phyloP scores from a whole-genome alignment of 371 early-diverging fungal genomes.

The Gilbertella persicaria region DNA sequence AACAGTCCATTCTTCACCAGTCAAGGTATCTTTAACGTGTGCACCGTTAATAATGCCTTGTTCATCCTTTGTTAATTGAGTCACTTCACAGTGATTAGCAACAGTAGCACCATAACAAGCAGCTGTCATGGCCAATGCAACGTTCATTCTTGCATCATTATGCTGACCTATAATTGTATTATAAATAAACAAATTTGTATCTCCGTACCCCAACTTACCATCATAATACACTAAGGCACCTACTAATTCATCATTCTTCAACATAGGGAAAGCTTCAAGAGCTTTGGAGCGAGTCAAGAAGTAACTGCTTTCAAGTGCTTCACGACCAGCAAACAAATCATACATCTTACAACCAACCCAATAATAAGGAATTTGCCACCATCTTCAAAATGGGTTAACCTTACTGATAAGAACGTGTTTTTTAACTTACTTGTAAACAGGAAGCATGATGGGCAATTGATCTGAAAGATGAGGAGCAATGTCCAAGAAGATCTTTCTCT shows the following conservation, averaged over 20 bases:
- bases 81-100: conserved; percentile 95
- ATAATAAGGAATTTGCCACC: conserved; percentile 97
- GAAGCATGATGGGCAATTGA: conserved; percentile 95
- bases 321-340: conserved; percentile 91
- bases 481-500: conserved; percentile 92
- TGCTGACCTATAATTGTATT: conserved; percentile 72
- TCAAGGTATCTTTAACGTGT: conserved; percentile 81
- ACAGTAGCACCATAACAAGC: conserved; percentile 93
- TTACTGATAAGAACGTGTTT: background rate
- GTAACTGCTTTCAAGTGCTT: conserved; percentile 88
- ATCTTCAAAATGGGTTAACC: conserved; percentile 41
- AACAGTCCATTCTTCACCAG: conserved; percentile 88
- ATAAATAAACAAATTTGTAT: background rate
- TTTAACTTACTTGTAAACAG: conserved; percentile 81
- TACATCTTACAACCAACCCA: conserved; percentile 97
- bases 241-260: conserved; percentile 86
- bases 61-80: conserved; percentile 77
- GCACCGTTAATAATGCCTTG: conserved; percentile 78
- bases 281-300: conserved; percentile 86
- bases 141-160: conserved; percentile 98
- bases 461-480: conserved; percentile 96
- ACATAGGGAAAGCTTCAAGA: conserved; percentile 94
- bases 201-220: conserved; percentile 52
- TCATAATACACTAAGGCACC: conserved; percentile 99
- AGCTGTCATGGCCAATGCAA: conserved; percentile 95